Conservation (phyloP, 192 early-diverging fungal species). For the Linderina pennispora region DNA sequence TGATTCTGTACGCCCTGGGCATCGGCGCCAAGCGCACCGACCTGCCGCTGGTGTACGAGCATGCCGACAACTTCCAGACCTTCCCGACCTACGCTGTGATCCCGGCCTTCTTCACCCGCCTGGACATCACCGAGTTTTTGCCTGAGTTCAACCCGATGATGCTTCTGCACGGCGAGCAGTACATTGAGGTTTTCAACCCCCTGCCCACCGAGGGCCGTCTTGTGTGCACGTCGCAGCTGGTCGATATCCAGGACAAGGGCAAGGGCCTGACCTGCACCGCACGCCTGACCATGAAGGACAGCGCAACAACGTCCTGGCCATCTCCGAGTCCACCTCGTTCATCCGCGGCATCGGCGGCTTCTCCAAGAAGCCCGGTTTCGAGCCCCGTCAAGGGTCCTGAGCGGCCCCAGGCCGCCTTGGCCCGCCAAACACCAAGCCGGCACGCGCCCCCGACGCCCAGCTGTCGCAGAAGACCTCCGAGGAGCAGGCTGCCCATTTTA, state of each 20-base stretch:
- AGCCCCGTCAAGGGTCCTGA: conserved; percentile 16
- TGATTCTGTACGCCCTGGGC: conserved; percentile 91
- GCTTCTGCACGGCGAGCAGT: conserved; percentile 99
- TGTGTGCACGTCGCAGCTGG: conserved; percentile 63
- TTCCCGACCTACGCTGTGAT: conserved; percentile 94
- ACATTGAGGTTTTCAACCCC: conserved; percentile 77
- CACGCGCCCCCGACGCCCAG: conserved; percentile 78
- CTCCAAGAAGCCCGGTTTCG: conserved; percentile 70
- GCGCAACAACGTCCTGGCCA: conserved; percentile 66
- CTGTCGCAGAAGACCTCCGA: conserved; percentile 80
- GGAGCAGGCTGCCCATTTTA: conserved; percentile 93
- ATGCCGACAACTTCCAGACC: conserved; percentile 70
- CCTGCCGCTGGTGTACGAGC: conserved; percentile 90
- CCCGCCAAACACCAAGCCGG: conserved; percentile 73
- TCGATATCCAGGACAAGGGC: conserved; percentile 98
- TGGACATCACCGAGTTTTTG: conserved; percentile 53
- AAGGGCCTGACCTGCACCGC: conserved; percentile 80
- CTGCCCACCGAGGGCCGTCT: conserved; percentile 82
- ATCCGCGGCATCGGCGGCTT: conserved; percentile 90
- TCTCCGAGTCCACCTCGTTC: conserved; percentile 90
- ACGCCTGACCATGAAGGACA: conserved; percentile 78
- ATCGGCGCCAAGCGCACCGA: conserved; percentile 86
- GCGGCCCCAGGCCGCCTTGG: conserved; percentile 70
- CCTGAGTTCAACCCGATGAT: conserved; percentile 86
- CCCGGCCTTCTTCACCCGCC: conserved; percentile 64